Evolutionary conservation across 768 basidiomycete species (phyloP).

Genomic region (Psilocybe subaeruginosa): DNA sequence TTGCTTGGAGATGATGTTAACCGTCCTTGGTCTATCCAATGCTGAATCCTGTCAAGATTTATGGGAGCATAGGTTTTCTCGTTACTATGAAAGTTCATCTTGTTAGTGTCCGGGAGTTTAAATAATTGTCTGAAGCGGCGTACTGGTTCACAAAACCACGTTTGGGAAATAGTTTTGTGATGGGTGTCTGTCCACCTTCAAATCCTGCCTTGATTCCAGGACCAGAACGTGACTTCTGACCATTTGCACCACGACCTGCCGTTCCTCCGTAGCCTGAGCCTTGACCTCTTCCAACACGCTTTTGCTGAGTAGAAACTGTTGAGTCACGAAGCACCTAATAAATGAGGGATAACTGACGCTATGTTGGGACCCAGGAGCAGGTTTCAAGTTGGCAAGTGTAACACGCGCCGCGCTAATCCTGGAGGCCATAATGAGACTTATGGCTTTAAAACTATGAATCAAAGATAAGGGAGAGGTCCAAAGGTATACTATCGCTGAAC

Average conservation of each 20-base stretch:
- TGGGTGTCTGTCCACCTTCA: conserved; percentile 96
- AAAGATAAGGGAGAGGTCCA: neutral
- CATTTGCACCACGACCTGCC: conserved; percentile 92
- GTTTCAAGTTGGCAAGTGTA: conserved; percentile 73
- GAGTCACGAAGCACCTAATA: neutral
- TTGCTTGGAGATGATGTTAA: conserved; percentile 75
- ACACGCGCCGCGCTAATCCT: conserved; percentile 41
- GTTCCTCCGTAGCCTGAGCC: conserved; percentile 92
- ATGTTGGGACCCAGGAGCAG: conserved; percentile 71
- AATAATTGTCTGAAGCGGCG: conserved; percentile 26
- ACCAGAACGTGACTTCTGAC: conserved; percentile 92
- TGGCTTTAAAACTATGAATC: neutral
- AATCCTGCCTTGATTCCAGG: conserved; percentile 84
- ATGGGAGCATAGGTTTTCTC: conserved; percentile 79
- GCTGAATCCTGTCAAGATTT: conserved; percentile 85
- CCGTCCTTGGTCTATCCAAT: conserved; percentile 88
- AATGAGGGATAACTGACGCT: conserved; percentile 43
- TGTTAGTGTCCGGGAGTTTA: neutral
- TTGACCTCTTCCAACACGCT: conserved; percentile 93
- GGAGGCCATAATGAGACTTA: conserved; percentile 34
- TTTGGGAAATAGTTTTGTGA: conserved; percentile 91
- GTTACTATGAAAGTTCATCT: conserved; percentile 48
- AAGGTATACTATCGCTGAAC: neutral
- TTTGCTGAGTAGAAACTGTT: conserved; percentile 58
- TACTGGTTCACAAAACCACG: conserved; percentile 93